These are phyloP conservation scores for Botrytis byssoidea DNA, from an alignment of 2,329 filamentous ascomycete genomes.

Conservation along the genomic window DNA sequence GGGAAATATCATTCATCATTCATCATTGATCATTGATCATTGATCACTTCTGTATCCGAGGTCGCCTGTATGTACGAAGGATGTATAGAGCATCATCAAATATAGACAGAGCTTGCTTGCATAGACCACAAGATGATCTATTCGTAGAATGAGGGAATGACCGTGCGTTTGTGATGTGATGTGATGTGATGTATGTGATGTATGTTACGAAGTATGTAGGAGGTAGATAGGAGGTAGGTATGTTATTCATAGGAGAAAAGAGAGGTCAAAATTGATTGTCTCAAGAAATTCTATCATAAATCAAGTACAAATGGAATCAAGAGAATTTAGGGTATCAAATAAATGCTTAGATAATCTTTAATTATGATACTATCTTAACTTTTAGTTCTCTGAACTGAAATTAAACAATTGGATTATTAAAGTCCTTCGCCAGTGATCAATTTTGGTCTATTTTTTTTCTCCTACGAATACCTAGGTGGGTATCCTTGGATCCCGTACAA, in stretches of 20 bases:
- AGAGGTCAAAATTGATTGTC: too few species aligned
- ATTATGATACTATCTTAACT: too few species aligned
- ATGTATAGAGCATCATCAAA: not conserved
- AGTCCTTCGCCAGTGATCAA: too few species aligned
- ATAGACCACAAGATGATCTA: not conserved
- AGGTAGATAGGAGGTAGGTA: not conserved
- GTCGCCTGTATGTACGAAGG: not conserved
- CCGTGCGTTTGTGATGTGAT: not conserved
- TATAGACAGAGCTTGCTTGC: not conserved
- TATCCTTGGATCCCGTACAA: not conserved
- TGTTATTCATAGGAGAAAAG: not conserved
- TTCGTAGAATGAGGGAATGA: not conserved
- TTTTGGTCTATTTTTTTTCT: too few species aligned
- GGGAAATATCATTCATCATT: too few species aligned
- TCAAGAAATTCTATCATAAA: not conserved
- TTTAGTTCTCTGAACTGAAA: too few species aligned
- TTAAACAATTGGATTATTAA: too few species aligned
- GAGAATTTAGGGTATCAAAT: not conserved
- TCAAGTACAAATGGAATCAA: not conserved
- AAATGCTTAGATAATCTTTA: too few species aligned
- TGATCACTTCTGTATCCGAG: conserved; percentile 6
- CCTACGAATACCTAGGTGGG: not conserved
- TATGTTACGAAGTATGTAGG: not conserved
- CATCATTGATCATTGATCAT: not conserved
- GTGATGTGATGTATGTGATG: too few species aligned